Evolutionary conservation across 768 basidiomycete genomes (phyloP).

Genomic region (Boletus reticuloceps): DNA sequence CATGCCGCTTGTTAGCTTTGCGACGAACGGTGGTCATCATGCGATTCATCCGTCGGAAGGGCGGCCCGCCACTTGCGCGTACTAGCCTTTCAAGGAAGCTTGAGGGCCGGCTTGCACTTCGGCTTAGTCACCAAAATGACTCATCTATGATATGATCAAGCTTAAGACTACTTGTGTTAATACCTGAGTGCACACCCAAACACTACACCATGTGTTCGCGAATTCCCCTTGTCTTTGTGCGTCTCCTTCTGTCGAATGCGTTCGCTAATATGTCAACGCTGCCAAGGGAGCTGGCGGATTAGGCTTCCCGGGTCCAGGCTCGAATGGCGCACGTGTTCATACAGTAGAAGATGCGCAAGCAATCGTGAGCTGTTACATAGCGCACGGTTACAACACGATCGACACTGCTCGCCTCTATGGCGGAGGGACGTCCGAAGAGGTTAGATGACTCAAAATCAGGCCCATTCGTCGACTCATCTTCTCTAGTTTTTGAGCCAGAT

Average conservation of each 20-base stretch:
- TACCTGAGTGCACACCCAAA: not conserved
- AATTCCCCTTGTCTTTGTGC: slow-evolving; percentile 12
- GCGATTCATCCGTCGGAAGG: not conserved
- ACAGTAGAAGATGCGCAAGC: slow-evolving; percentile 13
- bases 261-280: not conserved
- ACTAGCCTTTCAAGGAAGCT: no score
- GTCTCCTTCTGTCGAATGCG: not conserved
- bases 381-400: slow-evolving; percentile 17
- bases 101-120: no score
- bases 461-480: not conserved
- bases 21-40: no score
- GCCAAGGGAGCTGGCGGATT: slow-evolving; percentile 21
- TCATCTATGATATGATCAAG: no score
- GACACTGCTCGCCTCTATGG: slow-evolving; percentile 25
- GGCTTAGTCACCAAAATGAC: no score
- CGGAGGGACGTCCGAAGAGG: slow-evolving; percentile 23
- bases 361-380: slow-evolving; percentile 10
- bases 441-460: not conserved
- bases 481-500: slow-evolving; percentile 16
- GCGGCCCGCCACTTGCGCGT: not conserved
- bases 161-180: no score
- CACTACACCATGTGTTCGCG: slow-evolving; percentile 1
- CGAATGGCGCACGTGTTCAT: slow-evolving; percentile 22
- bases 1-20: no score
- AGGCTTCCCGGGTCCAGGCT: slow-evolving; percentile 15